Evolutionary conservation across 331 rosid species (phyloP).

Genomic region (Spiraea crenata): DNA sequence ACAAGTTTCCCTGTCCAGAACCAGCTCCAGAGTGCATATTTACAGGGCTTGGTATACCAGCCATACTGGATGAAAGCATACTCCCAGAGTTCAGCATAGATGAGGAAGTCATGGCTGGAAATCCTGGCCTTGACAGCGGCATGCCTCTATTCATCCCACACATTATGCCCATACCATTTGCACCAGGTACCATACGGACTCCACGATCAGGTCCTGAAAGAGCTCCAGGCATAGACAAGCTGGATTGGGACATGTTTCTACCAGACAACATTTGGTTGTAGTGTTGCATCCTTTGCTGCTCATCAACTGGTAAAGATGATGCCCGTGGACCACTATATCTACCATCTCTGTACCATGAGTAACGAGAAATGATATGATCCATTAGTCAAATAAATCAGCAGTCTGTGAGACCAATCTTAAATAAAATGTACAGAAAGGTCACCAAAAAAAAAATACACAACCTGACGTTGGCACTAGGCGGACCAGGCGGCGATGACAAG

Average conservation of each 20-base stretch:
- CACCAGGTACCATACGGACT: constrained; percentile 78
- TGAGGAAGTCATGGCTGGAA: constrained; percentile 74
- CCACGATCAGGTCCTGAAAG: constrained; percentile 85
- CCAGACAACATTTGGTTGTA: constrained; percentile 73
- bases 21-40: constrained; percentile 79
- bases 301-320: constrained; percentile 71
- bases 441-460: constrained; percentile 23
- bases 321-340: constrained; percentile 70
- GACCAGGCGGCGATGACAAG: constrained; percentile 62
- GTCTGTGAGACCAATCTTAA: background rate
- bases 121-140: constrained; percentile 80
- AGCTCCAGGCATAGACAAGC: constrained; percentile 64
- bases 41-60: constrained; percentile 76
- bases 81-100: constrained; percentile 71
- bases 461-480: constrained; percentile 60
- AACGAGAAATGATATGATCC: background rate
- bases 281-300: constrained; percentile 87
- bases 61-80: constrained; percentile 77
- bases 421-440: background rate
- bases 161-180: constrained; percentile 81
- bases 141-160: constrained; percentile 75
- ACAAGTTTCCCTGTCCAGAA: constrained; percentile 73
- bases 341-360: constrained; percentile 52
- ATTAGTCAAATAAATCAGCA: background rate
- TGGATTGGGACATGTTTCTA: constrained; percentile 70